Base-by-base conservation (phyloP, 176 grass and related monocot genomes). In the Pharus latifolius region DNA sequence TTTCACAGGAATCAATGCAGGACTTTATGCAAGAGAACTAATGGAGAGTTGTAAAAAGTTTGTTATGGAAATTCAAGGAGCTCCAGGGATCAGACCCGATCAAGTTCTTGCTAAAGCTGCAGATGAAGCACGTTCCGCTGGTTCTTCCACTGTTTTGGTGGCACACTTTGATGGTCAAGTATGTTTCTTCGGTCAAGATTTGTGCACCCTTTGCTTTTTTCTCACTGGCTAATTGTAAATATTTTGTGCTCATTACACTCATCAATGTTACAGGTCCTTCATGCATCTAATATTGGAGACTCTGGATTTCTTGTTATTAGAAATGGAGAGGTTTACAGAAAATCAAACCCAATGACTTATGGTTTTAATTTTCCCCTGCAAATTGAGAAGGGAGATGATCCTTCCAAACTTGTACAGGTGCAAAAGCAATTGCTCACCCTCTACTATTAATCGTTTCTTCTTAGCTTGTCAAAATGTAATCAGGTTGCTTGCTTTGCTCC, bases 361-460 rank as follows among this genome's bases (percentile, higher is more conserved):
- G 95, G 95, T 50, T 99, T 99, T 63, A 99, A 99, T 85, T 99
- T 99, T 48, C 95, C 95, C 6, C 65, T 99, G 66, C 95, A 99
- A 75, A 99, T 99, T 34, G 95, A 99, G 51, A 94, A 86, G 71
- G 95, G 95, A 0, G 95, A 94, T 12, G 84, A 99, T 78, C 90
- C 95, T 71, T 79, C 80, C 23, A 99, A 85, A 65, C 51, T 84
- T 61, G 63, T 94, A 34, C 87, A 94, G 87, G 95, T 99, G 80
- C 46, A 14, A 30, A 45, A 63, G 0, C 40, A 45, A 11, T 67
- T n/a, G 3, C 1, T 27, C 16, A 33, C n/a, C 54, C 6, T 53
- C 22, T 69, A 6, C 0, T 79, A 44, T n/a, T 55, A 57, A 19
- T 41, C 31, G 3, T 57, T 76, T 61, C 56, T 20, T 63, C 17